These are phyloP conservation scores for Macadamia integrifolia DNA, from an alignment of 164 flowering plant species.

Conservation along the genomic window DNA sequence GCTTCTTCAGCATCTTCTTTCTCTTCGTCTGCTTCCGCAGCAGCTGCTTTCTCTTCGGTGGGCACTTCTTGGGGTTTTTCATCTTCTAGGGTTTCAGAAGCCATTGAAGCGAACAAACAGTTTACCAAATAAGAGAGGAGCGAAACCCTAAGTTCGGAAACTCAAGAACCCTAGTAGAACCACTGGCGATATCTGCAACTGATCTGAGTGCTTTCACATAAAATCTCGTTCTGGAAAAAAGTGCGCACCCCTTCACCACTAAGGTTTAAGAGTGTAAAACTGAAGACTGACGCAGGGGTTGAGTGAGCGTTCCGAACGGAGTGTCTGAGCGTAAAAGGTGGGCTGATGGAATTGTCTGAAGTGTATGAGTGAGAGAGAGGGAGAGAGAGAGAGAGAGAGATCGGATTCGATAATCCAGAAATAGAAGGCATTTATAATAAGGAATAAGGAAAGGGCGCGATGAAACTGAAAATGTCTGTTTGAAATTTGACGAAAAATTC, in stretches of 20 bases:
- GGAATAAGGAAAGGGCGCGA: constrained; percentile 4
- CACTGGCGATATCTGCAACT: not conserved
- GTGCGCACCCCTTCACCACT: not conserved
- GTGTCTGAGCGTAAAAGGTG: not conserved
- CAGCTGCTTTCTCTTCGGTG: constrained; percentile 6
- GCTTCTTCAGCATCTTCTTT: constrained; percentile 8
- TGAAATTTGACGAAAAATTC: constrained; percentile 11
- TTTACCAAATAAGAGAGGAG: no score
- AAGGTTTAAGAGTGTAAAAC: not conserved
- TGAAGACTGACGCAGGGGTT: not conserved
- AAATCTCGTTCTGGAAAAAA: not conserved
- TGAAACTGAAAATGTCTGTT: constrained; percentile 1
- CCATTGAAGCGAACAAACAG: constrained; percentile 13
- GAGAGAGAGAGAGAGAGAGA: not conserved
- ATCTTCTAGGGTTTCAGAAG: constrained; percentile 29
- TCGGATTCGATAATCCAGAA: not conserved
- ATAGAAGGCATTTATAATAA: not conserved
- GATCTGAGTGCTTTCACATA: not conserved
- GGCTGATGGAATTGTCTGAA: not conserved
- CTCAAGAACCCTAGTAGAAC: not conserved
- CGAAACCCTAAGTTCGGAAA: not conserved
- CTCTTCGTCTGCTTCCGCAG: constrained; percentile 10
- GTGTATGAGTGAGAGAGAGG: not conserved
- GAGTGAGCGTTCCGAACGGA: not conserved
- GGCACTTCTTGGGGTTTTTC: constrained; percentile 14